Percentiles rank a stretch among this genome's conserved stretches.
Conservation (phyloP, 495 filamentous ascomycete genomes). For the Trichoderma asperelloides region DNA sequence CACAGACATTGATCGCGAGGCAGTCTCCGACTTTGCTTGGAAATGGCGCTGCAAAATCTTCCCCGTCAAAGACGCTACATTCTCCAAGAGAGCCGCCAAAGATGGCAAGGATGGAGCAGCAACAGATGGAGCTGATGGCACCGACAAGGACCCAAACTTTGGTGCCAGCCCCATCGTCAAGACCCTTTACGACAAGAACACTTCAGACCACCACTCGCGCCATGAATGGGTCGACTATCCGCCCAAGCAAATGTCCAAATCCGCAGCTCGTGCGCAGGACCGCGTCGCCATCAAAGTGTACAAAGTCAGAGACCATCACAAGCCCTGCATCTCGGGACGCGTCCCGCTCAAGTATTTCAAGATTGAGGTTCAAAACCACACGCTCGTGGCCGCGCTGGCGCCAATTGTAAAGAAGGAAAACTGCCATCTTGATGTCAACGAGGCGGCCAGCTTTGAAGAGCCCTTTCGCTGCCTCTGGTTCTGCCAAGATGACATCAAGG, state of each 20-base stretch:
- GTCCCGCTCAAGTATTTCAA: conserved; percentile 24
- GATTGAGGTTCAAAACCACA: conserved; percentile 28
- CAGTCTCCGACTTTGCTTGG: conserved; percentile 7
- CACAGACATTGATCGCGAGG: conserved; percentile 8
- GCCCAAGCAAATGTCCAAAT: conserved; percentile 26
- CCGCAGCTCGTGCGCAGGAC: conserved; percentile 24
- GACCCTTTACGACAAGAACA: conserved; percentile 18
- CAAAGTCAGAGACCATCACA: conserved; percentile 28
- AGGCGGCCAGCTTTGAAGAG: conserved; percentile 22
- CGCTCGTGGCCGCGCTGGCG: conserved; percentile 24
- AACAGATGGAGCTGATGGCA: neutral
- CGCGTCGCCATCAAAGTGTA: conserved; percentile 31
- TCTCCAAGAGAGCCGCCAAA: neutral
- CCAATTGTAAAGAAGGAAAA: conserved; percentile 24
- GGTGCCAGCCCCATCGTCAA: conserved; percentile 17
- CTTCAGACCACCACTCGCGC: conserved; percentile 11
- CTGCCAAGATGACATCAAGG: conserved; percentile 25
- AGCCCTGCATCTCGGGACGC: conserved; percentile 25
- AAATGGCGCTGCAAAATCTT: conserved; percentile 11
- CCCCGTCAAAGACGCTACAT: conserved; percentile 1
- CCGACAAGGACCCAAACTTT: conserved; percentile 13
- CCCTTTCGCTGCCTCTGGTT: conserved; percentile 32
- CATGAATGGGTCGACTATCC: conserved; percentile 32
- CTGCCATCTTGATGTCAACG: conserved; percentile 22
- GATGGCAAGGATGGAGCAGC: conserved; percentile 1